These are phyloP conservation scores for Nicotiana undulata DNA, from an alignment of 257 asterid genomes.

Conservation along the genomic window DNA sequence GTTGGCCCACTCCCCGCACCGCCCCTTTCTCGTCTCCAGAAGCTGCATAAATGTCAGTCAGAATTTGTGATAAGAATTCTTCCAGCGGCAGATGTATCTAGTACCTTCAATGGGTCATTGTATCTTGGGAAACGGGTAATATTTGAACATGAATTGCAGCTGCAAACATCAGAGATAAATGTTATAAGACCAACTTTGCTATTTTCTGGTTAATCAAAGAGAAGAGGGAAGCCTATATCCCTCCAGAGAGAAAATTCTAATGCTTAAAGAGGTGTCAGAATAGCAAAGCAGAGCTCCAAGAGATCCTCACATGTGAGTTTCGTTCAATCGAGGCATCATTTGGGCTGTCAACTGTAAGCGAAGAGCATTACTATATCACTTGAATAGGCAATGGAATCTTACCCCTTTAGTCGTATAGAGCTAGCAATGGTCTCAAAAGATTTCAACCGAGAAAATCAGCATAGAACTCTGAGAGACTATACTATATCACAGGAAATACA, in stretches of 20 bases:
- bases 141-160: constrained; percentile 70
- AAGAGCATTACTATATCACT: no score
- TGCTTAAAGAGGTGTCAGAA: not conserved
- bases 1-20: constrained; percentile 99
- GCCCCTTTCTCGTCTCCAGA: constrained; percentile 84
- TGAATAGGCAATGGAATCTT: not conserved
- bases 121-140: constrained; percentile 93
- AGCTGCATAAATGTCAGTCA: constrained; percentile 48
- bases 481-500: not conserved
- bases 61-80: constrained; percentile 14
- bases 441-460: not conserved
- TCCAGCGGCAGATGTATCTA: constrained; percentile 6
- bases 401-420: not conserved
- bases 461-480: not conserved
- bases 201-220: not conserved
- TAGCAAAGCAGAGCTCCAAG: not conserved
- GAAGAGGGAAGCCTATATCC: not conserved
- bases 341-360: no score
- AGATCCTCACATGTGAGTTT: not conserved
- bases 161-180: constrained; percentile 25
- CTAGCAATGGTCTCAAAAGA: not conserved
- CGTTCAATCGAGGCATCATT: no score
- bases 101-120: constrained; percentile 86
- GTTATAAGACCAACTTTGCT: not conserved
- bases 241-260: not conserved